These are phyloP conservation scores for Ciborinia camelliae DNA, from an alignment of 2,329 filamentous ascomycete species.

Conservation along the genomic window DNA sequence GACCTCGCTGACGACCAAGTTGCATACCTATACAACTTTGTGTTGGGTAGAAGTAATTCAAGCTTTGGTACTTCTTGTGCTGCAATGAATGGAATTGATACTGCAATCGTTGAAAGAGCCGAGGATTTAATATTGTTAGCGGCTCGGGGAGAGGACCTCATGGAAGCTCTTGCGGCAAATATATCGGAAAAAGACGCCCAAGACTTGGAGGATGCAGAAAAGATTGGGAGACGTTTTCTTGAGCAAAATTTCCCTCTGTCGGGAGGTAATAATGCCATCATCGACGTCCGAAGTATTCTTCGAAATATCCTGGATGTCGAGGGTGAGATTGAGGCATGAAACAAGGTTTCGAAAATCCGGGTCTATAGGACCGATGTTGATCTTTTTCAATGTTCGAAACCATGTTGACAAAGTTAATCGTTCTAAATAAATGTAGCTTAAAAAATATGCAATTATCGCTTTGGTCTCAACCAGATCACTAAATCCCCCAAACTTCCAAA, in stretches of 20 bases:
- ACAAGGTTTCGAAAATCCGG: constrained; percentile 23
- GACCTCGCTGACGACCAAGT: constrained; percentile 57
- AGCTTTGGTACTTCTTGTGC: constrained; percentile 89
- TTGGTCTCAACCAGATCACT: neutral
- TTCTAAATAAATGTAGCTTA: constrained; percentile 8
- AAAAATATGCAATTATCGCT: neutral
- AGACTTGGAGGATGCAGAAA: constrained; percentile 66
- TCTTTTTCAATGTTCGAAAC: constrained; percentile 13
- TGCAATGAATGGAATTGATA: constrained; percentile 77
- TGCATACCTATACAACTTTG: constrained; percentile 70
- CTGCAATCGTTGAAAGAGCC: constrained; percentile 68
- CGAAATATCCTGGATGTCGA: constrained; percentile 28
- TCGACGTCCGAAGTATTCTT: constrained; percentile 34
- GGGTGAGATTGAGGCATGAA: constrained; percentile 13
- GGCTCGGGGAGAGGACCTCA: constrained; percentile 71
- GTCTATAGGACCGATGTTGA: neutral
- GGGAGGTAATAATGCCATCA: constrained; percentile 21
- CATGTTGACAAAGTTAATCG: constrained; percentile 6
- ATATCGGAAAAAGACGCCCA: constrained; percentile 60
- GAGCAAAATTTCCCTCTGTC: constrained; percentile 36
- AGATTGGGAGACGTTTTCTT: constrained; percentile 57
- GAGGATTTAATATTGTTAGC: constrained; percentile 67
- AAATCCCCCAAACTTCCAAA: neutral
- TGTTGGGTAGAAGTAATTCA: constrained; percentile 64
- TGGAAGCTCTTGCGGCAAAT: constrained; percentile 61